Evolutionary conservation across 139 green algal species (phyloP), one percentile per base, ranked within the genome.

Genomic region (Asterochloris erici): DNA sequence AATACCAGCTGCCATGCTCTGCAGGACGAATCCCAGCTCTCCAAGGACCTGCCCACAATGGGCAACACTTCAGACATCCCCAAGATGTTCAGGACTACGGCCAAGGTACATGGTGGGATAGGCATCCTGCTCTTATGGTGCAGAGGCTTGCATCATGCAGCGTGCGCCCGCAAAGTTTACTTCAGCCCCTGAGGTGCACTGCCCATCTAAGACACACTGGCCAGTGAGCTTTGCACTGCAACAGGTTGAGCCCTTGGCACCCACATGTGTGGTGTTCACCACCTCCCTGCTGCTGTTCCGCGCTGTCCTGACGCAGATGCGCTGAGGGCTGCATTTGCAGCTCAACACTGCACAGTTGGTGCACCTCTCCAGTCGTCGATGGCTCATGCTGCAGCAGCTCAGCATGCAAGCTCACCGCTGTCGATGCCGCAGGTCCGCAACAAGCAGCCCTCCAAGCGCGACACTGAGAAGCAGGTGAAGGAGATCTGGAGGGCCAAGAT

Each of bases 381-480:
- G 4, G 71, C 14, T 77, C n/a, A 4, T 38, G 38, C 38, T 54
- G 38, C 38, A 54, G 38, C n/a, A 38, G n/a, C 26, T 2, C 26
- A 77, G 23, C n/a, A 28, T 29, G 2, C 14, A 29, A 28, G 21
- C 28, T 38, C 0, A n/a, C 28, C 19, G n/a, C 24, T 12, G 1
- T 17, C 70, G 14, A 9, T 74, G 78, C 66, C 17, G n/a, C 83
- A 86, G 79, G 73, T 90, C 2, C 85, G 89, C 70, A 92, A 92
- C 84, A 90, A 89, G 84, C 73, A 88, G 28, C 68, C 90, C 76
- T 84, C 66, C 80, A 94, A 93, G 79, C 78, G 84, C 27, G 86
- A 93, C 63, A 92, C 88, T 21, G 90, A 93, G 82, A 89, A 86
- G 84, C 70, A 87, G 60, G 79, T 93, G n/a, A 92, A 92, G 82